Evolutionary conservation across 352 stramenopile species (phyloP), one percentile per base, ranked within the genome.

Genomic region (Peronosclerospora sorghi): DNA sequence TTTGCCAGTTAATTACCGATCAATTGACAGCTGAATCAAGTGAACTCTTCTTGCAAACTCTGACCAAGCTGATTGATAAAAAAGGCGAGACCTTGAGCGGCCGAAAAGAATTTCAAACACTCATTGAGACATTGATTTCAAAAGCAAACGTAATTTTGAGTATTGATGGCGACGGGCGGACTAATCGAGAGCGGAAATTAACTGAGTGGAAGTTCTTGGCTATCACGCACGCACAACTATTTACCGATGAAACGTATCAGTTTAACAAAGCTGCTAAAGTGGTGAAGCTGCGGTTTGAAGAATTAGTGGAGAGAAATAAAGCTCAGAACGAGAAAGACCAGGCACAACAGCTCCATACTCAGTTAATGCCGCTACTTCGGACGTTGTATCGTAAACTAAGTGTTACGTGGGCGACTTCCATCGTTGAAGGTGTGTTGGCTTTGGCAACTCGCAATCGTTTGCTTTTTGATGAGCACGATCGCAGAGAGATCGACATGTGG

Each of bases 201-300:
- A 59, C 67, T 0, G 41, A 65, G 27, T 89, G 73, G 77, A 62
- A 65, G 45, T 58, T 86, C 27, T 28, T 80, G 17, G 64, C 59
- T 2, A 43, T 86, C 47, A 82, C 72, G 1, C 72, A 86, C 41
- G 50, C 56, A 8, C 65, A 84, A 41, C 65, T 90, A 8, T 81
- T 83, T 46, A 90, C 74, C 5, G 77, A 90, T 48, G 77, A 90
- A 48, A 83, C 77, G 41, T 90, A 83, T 36, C 51, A 83, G 54
- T 90, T 90, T 48, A 73, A 59, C 19, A 82, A 81, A 35, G 71
- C 74, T 10, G 62, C 66, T 4, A 87, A 87, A 41, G 51, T 59
- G 9, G 66, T 86, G 5, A 68, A 76, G 43, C 39, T 49, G n/a
- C 64, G 70, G 2, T 59, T 85, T 8, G 71, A 84, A 21, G 37